phyloP scores from a whole-genome alignment of 257 asterid species.

The Apocynum venetum region DNA sequence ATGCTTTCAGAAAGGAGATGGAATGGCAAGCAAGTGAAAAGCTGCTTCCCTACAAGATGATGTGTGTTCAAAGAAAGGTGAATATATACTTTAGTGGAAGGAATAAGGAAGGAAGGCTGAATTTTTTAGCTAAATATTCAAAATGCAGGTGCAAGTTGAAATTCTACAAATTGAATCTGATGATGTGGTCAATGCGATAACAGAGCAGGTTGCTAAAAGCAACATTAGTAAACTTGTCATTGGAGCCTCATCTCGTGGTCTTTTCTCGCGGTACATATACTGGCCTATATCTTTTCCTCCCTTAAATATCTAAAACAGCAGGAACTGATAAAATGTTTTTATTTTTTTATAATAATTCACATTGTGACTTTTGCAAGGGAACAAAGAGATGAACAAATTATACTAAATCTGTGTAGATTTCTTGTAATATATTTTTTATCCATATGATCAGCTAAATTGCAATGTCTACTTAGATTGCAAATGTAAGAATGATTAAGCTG shows the following conservation, averaged over 20 bases:
- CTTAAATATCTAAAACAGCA: no score
- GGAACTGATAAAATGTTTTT: no score
- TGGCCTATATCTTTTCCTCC: no score
- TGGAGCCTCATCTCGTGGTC: constrained; percentile 62
- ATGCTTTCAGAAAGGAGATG: constrained; percentile 60
- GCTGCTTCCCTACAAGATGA: constrained; percentile 63
- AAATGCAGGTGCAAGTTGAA: constrained; percentile 66
- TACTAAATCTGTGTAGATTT: not conserved
- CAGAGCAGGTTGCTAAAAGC: constrained; percentile 35
- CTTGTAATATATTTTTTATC: not conserved
- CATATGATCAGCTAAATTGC: not conserved
- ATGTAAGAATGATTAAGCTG: not conserved
- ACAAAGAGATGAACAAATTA: not conserved
- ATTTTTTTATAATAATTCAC: not conserved
- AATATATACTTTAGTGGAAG: not conserved
- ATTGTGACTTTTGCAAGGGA: not conserved
- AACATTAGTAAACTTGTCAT: constrained; percentile 60
- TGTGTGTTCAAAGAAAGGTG: constrained; percentile 62
- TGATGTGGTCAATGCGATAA: constrained; percentile 54
- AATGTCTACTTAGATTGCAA: not conserved
- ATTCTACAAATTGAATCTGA: constrained; percentile 70
- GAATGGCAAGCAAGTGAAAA: constrained; percentile 63
- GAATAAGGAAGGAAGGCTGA: not conserved
- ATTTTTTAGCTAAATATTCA: constrained; percentile 2
- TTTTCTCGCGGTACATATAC: constrained; percentile 61